Conservation (phyloP, 1,284 basidiomycete species). For the Boletus semigastroideus region DNA sequence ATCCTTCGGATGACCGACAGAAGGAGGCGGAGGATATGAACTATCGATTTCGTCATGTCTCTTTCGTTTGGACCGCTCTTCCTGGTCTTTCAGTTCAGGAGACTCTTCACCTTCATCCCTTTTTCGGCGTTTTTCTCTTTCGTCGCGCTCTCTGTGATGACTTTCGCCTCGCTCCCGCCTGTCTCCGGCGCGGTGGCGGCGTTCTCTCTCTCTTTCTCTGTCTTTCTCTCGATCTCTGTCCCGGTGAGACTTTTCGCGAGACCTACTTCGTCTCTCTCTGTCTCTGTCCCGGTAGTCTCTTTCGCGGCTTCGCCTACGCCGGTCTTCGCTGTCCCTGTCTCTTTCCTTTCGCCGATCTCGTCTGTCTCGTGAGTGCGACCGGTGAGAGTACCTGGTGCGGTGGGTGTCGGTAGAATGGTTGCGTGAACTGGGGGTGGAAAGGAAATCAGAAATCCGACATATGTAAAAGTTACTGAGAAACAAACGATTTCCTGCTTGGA, state of each 20-base stretch:
- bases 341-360: constrained; percentile 54
- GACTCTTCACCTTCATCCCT: constrained; percentile 54
- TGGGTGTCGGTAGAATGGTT: constrained; percentile 73
- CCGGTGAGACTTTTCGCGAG: constrained; percentile 45
- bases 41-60: constrained; percentile 48
- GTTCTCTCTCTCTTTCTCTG: constrained; percentile 39
- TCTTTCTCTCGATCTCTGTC: constrained; percentile 50
- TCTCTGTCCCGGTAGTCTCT: constrained; percentile 50
- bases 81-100: constrained; percentile 41
- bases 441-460: constrained; percentile 12
- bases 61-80: constrained; percentile 59
- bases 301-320: constrained; percentile 53
- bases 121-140: constrained; percentile 56
- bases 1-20: constrained; percentile 39
- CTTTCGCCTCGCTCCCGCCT: constrained; percentile 45
- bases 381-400: constrained; percentile 66
- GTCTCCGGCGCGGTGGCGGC: constrained; percentile 49
- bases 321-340: constrained; percentile 55
- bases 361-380: constrained; percentile 57
- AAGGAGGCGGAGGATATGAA: constrained; percentile 36
- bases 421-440: constrained; percentile 48
- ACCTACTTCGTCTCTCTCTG: constrained; percentile 41
- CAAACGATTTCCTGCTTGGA: constrained; percentile 66
- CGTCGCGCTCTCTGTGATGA: constrained; percentile 46
- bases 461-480: constrained; percentile 13